Evolutionary conservation across 1,284 basidiomycete species (phyloP).

Genomic region (Fomitopsis palustris): DNA sequence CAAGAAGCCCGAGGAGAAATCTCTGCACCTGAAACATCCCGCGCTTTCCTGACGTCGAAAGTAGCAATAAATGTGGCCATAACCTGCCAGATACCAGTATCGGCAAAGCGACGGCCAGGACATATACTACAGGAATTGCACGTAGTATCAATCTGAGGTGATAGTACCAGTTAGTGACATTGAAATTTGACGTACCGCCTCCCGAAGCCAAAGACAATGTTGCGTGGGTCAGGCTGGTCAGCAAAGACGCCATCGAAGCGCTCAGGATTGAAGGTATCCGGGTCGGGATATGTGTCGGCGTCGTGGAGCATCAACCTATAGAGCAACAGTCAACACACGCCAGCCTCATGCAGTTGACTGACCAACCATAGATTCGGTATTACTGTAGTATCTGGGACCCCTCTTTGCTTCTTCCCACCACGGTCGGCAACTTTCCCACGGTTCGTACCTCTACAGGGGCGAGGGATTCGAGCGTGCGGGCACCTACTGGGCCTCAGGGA

Average conservation of each 20-base stretch:
- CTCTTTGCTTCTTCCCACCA: constrained; percentile 1
- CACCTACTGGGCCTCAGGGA: too few relatives aligned
- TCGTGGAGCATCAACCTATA: constrained; percentile 5
- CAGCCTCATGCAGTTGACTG: not conserved
- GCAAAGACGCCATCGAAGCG: constrained; percentile 14
- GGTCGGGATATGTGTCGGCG: constrained; percentile 16
- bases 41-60: constrained; percentile 8
- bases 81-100: constrained; percentile 20
- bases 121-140: too few relatives aligned
- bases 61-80: constrained; percentile 14
- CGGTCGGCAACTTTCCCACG: not conserved
- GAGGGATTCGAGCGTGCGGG: not conserved
- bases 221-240: constrained; percentile 6
- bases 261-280: constrained; percentile 18
- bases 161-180: too few relatives aligned
- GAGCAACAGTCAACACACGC: not conserved
- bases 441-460: not conserved
- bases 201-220: constrained; percentile 13
- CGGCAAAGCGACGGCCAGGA: constrained; percentile 20
- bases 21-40: too few relatives aligned
- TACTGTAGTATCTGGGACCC: not conserved
- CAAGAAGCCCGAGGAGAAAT: too few relatives aligned
- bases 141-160: too few relatives aligned
- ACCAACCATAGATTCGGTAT: constrained; percentile 47
- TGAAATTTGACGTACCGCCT: not conserved